phyloP scores from a whole-genome alignment of 73 alveolate species.

The Paramecium primaurelia region DNA sequence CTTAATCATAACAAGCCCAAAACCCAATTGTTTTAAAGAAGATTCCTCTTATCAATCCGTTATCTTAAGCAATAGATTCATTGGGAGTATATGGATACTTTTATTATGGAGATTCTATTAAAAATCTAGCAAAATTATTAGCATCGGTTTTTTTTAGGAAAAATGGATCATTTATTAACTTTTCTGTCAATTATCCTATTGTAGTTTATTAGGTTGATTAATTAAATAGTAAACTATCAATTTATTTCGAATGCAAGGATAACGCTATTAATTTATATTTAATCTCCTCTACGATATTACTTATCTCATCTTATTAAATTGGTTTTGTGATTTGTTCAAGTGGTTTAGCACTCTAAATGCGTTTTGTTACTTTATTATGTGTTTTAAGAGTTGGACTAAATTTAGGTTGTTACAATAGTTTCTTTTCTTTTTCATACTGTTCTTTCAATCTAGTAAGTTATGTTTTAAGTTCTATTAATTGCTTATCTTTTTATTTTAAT shows the following conservation, averaged over 20 bases:
- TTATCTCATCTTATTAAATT: neutral
- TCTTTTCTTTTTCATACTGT: neutral
- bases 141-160: neutral
- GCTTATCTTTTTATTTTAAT: neutral
- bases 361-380: neutral
- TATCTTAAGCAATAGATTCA: neutral
- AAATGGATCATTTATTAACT: neutral
- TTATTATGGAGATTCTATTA: neutral
- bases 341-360: slow-evolving; percentile 40
- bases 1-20: slow-evolving; percentile 49
- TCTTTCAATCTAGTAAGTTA: neutral
- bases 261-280: slow-evolving; percentile 1
- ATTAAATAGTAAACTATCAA: neutral
- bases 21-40: slow-evolving; percentile 6
- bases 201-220: neutral
- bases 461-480: neutral
- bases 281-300: neutral
- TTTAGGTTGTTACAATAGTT: neutral
- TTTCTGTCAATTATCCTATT: neutral
- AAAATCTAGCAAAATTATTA: neutral
- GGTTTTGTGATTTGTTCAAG: neutral
- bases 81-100: neutral
- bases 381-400: slow-evolving; percentile 11
- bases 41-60: neutral
- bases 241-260: neutral